Evolutionary conservation across 129 eudicot species (phyloP).

Genomic region (Flaveria trinervia): DNA sequence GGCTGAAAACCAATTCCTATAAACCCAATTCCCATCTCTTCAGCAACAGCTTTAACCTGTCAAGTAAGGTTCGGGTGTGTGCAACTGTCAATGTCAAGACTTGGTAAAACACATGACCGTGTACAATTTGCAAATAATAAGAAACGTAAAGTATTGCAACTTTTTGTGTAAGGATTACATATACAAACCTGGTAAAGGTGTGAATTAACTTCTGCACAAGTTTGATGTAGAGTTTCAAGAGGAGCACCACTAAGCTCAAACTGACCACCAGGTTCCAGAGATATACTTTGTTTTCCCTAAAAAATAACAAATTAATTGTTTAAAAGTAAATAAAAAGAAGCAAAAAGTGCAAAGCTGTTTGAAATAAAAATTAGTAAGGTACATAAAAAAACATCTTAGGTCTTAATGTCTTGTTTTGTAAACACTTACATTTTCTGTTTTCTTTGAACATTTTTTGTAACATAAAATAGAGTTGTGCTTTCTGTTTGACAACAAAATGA

Average conservation of each 20-base stretch:
- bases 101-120: background rate
- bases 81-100: background rate
- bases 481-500: background rate
- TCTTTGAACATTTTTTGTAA: background rate
- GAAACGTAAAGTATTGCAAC: background rate
- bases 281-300: conserved; percentile 96
- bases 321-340: background rate
- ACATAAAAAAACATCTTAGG: background rate
- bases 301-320: conserved; percentile 7
- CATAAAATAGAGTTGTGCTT: background rate
- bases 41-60: conserved; percentile 98
- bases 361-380: background rate
- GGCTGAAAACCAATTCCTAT: conserved; percentile 95
- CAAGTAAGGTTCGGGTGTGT: background rate
- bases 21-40: conserved; percentile 97
- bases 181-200: conserved; percentile 93
- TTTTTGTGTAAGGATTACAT: background rate
- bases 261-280: conserved; percentile 98
- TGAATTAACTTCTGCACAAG: conserved; percentile 97
- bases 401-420: background rate
- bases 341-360: background rate
- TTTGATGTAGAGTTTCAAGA: conserved; percentile 96
- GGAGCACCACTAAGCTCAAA: conserved; percentile 99
- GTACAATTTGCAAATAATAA: background rate
- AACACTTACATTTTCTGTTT: background rate